A percentile compares a stretch with the other conserved stretches of the same genome.
Conservation (phyloP, 1,284 basidiomycete species). For the Peniophora sp. region DNA sequence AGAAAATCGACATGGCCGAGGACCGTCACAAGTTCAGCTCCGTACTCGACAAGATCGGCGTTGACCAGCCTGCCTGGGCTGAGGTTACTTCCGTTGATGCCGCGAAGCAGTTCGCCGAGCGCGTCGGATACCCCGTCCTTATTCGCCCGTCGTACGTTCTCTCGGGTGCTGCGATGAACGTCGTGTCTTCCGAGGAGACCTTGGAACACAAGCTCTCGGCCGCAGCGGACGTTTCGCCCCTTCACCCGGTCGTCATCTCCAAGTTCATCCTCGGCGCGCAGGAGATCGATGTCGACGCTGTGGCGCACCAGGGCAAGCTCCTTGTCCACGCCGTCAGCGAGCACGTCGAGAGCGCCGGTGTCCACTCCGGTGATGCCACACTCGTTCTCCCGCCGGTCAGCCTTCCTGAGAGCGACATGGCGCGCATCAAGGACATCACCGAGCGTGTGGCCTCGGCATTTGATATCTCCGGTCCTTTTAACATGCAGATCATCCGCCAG, state of each 20-base stretch:
- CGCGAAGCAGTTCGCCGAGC: conserved; percentile 86
- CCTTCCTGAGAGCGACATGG: conserved; percentile 69
- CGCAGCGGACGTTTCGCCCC: conserved; percentile 91
- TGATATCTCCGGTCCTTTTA: conserved; percentile 96
- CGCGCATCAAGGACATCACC: conserved; percentile 86
- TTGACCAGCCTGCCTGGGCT: conserved; percentile 96
- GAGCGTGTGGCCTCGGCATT: conserved; percentile 94
- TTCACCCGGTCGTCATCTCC: conserved; percentile 96
- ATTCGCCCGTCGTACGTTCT: conserved; percentile 97
- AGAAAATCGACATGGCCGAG: conserved; percentile 94
- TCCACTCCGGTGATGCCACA: conserved; percentile 98
- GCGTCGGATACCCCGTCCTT: conserved; percentile 85
- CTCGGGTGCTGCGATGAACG: conserved; percentile 99
- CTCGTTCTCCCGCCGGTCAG: conserved; percentile 97
- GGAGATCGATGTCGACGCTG: conserved; percentile 98
- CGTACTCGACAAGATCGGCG: conserved; percentile 89
- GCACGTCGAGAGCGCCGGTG: conserved; percentile 98
- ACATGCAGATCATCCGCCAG: conserved; percentile 99
- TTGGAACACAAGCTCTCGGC: conserved; percentile 91
- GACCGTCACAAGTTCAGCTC: conserved; percentile 99
- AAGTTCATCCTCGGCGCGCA: conserved; percentile 98
- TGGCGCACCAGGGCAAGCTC: conserved; percentile 91
- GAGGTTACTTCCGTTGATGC: conserved; percentile 87
- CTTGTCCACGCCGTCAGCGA: conserved; percentile 95
- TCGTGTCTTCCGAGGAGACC: conserved; percentile 87